phyloP scores from a whole-genome alignment of 257 asterid genomes.

The Perilla frutescens region DNA sequence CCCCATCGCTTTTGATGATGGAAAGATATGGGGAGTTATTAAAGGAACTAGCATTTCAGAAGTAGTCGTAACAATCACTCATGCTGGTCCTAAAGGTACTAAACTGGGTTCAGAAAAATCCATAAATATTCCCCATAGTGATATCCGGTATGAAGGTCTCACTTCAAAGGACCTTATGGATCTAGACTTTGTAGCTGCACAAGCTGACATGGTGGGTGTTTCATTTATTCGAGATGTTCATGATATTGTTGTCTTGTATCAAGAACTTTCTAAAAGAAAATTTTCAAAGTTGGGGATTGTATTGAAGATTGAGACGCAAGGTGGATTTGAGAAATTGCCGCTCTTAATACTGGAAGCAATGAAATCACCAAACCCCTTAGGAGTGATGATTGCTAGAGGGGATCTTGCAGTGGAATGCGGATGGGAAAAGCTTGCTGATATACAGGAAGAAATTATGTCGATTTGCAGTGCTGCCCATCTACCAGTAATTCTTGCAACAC shows the following conservation, averaged over 20 bases:
- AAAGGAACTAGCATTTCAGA: conserved; percentile 70
- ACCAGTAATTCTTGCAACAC: conserved; percentile 75
- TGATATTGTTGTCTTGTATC: conserved; percentile 59
- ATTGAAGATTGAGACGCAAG: conserved; percentile 73
- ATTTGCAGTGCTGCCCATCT: conserved; percentile 67
- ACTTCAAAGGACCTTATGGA: conserved; percentile 75
- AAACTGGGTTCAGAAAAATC: conserved; percentile 80
- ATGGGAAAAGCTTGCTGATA: conserved; percentile 76
- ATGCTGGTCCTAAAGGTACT: conserved; percentile 66
- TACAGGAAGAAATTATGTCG: conserved; percentile 66
- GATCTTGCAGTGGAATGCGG: conserved; percentile 89
- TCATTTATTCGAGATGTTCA: conserved; percentile 66
- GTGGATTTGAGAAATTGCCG: conserved; percentile 68
- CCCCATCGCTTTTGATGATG: conserved; percentile 76
- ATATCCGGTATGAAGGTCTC: conserved; percentile 71
- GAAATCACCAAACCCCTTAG: conserved; percentile 65
- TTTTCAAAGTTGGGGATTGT: conserved; percentile 56
- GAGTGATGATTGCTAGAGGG: conserved; percentile 83
- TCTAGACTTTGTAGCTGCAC: conserved; percentile 70
- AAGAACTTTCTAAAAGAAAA: conserved; percentile 63
- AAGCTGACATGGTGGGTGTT: conserved; percentile 77
- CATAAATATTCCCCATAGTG: conserved; percentile 71
- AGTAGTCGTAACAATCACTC: conserved; percentile 69
- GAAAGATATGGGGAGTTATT: conserved; percentile 73
- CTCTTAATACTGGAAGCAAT: conserved; percentile 66